Base-by-base conservation (phyloP, 495 filamentous ascomycete species). In the Penicillium mononematosum region DNA sequence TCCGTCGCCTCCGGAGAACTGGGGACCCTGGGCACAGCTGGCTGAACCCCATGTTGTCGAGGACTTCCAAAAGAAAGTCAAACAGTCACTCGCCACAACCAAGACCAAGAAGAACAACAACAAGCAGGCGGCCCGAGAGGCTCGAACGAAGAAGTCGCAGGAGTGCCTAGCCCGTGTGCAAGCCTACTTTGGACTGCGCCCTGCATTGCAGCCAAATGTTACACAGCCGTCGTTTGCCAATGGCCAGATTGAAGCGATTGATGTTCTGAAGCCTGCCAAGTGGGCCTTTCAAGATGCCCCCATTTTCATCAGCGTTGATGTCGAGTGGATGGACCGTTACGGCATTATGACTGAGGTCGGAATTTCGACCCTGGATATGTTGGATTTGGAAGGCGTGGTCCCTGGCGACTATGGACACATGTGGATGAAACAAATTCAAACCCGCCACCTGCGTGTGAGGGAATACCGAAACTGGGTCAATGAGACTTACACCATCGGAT, bases 261-360 rank as follows among this genome's bases (percentile, higher is more conserved):
- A 80, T 53, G 11, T 70, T 5, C 53, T 59, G 14, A 49, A 67
- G 31, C 64, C 76, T 10, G 71, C 67, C 4, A 80, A 74, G 9
- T 78, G 75, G 53, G 69, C 74, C 2, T 83, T 83, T 59, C 71
- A 78, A 17, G 60, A 73, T 20, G 75, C 79, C 38, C 82, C 87
- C 2, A 73, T 95, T 22, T 90, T 98, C 62, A 74, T 96, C 54
- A 84, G 80, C 58, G 73, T 96, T 44, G 93, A 98, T 64, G 67
- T 92, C 31, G 94, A 98, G 68, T 83, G 85, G 8, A 93, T 85
- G 58, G 93, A 98, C 70, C 65, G 68, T 25, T 72, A 83, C 51
- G 76, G 79, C 4, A 71, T 74, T 45, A 75, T 97, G 57, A 96
- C 91, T 4, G 94, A 98, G 67, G 78, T 98, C 51, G 94, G 94